Base-by-base conservation (phyloP, 179 eudicot genomes). In the Heliamphora pulchella region DNA sequence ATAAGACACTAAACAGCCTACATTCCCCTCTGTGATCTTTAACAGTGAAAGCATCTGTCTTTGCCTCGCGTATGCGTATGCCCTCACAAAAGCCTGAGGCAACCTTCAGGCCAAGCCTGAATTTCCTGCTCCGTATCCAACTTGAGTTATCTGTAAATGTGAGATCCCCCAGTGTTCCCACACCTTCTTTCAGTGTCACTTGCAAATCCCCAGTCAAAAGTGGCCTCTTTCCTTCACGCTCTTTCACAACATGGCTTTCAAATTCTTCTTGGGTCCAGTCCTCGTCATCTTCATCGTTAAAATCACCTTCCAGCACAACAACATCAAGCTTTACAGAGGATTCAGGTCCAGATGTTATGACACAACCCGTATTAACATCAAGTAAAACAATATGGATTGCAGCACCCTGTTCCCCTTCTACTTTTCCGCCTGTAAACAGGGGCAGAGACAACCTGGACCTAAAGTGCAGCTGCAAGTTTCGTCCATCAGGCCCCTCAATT, bases 21-120 rank as follows among this genome's bases (percentile, higher is more conserved):
- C 99, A 91, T 94, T 96, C 99, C 78, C 99, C 99, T 87, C 99
- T 83, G 85, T 96, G 99, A 90, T 96, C 99, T 83, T 96, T 96
- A 78, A 96, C 99, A 69, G 90, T 86, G 82, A 96, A 96, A 65
- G 99, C 98, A 84, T 96, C 99, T 18, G 99, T 94, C 83, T 96
- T 96, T 13, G 98, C 98, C 87, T 96, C 98, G 11, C 98, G 90
- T 54, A 96, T 81, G 39, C 99, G 96, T 15, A 88, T 67, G 17
- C 94, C 94, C 76, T 90, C 98, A 83, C 90, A 86, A 83, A 62
- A 87, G 59, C 97, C 99, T 1, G 97, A 79, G 68, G 96, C 85
- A 82, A 91, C 89, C 84, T 92, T 96, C 75, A 96, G 86, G 58
- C 99, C 99, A 71, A 96, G 90, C 83, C 98, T 88, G 84, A 96